Conservation (phyloP, 345 rosid genomes). For the Rhodomyrtus tomentosa region DNA sequence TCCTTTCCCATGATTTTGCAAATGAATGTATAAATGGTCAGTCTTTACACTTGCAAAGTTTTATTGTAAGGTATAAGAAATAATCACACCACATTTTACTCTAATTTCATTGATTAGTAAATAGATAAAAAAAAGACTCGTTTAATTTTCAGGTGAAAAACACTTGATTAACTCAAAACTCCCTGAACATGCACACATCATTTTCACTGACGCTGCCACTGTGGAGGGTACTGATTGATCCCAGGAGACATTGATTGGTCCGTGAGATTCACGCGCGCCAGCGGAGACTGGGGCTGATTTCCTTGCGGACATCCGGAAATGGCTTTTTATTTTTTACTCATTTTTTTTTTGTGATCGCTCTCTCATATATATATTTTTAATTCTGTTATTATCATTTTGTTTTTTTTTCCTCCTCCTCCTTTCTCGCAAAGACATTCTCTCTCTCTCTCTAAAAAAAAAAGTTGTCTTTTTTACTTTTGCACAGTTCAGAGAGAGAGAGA, state of each 20-base stretch:
- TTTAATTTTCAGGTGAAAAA: neutral
- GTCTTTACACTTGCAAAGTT: no score
- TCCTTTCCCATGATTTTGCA: neutral
- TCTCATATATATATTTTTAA: neutral
- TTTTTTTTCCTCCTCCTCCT: neutral
- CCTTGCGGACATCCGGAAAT: constrained; percentile 1
- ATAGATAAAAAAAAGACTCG: neutral
- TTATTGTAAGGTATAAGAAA: no score
- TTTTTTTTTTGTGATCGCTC: neutral
- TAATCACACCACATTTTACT: no score
- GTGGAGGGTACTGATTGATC: neutral
- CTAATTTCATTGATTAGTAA: neutral
- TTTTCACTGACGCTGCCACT: neutral
- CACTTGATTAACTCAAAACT: neutral
- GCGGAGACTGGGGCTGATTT: neutral
- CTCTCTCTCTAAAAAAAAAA: neutral
- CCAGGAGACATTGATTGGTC: neutral
- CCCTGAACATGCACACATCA: neutral
- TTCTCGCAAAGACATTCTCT: neutral
- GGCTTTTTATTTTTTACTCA: neutral
- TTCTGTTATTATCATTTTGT: neutral
- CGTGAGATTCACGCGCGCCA: neutral
- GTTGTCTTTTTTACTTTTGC: constrained; percentile 5
- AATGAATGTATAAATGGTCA: no score
- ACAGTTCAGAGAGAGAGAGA: constrained; percentile 11